Evolutionary conservation across 371 early-diverging fungal species (phyloP).

Genomic region (Parasitella parasitica): DNA sequence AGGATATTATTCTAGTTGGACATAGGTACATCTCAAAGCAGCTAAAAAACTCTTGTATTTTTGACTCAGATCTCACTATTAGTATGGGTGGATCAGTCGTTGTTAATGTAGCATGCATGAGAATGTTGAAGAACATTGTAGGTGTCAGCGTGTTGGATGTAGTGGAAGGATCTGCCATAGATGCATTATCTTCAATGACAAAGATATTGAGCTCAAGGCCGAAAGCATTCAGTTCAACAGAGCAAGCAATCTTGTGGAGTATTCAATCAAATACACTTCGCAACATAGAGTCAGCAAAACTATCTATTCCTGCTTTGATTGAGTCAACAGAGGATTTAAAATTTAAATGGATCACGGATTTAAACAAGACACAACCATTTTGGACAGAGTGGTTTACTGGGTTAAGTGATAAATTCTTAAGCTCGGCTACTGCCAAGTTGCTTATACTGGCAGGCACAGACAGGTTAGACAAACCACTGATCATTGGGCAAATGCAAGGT

Average conservation of each 20-base stretch:
- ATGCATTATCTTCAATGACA: slow-evolving; percentile 71
- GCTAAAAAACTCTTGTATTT: too few species aligned
- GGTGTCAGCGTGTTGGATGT: slow-evolving; percentile 87
- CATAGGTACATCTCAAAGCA: slow-evolving; percentile 63
- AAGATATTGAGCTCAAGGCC: slow-evolving; percentile 65
- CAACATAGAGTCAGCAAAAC: slow-evolving; percentile 69
- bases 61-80: too few species aligned
- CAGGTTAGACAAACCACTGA: slow-evolving; percentile 87
- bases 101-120: slow-evolving; percentile 65
- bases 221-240: slow-evolving; percentile 50
- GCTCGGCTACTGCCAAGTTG: slow-evolving; percentile 70
- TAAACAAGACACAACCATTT: slow-evolving; percentile 66
- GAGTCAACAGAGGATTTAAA: slow-evolving; percentile 9
- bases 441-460: slow-evolving; percentile 91
- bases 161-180: slow-evolving; percentile 87
- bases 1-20: slow-evolving; percentile 73
- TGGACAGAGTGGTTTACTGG: slow-evolving; percentile 91
- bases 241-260: slow-evolving; percentile 77
- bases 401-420: slow-evolving; percentile 79
- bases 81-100: slow-evolving; percentile 93
- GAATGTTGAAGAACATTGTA: slow-evolving; percentile 55
- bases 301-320: slow-evolving; percentile 73
- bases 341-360: slow-evolving; percentile 73
- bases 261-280: slow-evolving; percentile 63
- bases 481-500: slow-evolving; percentile 97